phyloP scores from a whole-genome alignment of 2,329 filamentous ascomycete genomes.

The Scedosporium apiospermum region DNA sequence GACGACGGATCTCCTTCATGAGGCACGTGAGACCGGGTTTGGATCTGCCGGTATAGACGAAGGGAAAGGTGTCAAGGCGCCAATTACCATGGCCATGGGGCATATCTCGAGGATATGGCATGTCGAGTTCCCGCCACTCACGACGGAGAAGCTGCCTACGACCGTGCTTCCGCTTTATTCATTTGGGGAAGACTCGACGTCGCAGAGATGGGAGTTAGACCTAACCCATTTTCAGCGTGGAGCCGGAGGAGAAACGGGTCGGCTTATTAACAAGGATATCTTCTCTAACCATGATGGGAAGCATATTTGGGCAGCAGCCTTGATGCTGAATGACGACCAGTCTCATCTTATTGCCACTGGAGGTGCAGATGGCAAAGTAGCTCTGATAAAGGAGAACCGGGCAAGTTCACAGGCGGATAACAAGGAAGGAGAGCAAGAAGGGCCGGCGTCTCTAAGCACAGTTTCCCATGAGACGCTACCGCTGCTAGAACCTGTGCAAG shows the following conservation, averaged over 20 bases:
- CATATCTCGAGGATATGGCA: constrained; percentile 88
- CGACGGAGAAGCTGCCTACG: constrained; percentile 4
- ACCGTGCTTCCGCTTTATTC: constrained; percentile 51
- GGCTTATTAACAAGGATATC: constrained; percentile 32
- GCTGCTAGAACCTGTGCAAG: background rate
- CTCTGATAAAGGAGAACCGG: constrained; percentile 28
- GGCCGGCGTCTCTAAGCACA: constrained; percentile 1
- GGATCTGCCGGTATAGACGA: constrained; percentile 23
- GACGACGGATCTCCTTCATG: constrained; percentile 17
- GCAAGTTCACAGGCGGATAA: background rate
- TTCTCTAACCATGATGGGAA: constrained; percentile 70
- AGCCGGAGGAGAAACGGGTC: background rate
- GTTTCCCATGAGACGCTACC: constrained; percentile 2
- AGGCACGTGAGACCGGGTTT: constrained; percentile 54
- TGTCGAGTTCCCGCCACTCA: constrained; percentile 52
- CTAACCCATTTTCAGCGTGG: constrained; percentile 16
- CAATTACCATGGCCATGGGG: constrained; percentile 68
- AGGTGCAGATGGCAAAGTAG: constrained; percentile 70
- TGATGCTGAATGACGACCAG: constrained; percentile 19
- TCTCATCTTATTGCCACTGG: constrained; percentile 55
- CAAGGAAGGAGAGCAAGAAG: background rate
- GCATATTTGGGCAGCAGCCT: constrained; percentile 73
- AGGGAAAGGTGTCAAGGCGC: constrained; percentile 17
- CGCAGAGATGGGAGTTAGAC: constrained; percentile 58
- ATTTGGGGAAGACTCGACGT: constrained; percentile 75